A percentile compares a stretch with the other conserved stretches of the same genome.
Evolutionary conservation across 495 filamentous ascomycete species (phyloP).

Genomic region (Daldinia grandis): DNA sequence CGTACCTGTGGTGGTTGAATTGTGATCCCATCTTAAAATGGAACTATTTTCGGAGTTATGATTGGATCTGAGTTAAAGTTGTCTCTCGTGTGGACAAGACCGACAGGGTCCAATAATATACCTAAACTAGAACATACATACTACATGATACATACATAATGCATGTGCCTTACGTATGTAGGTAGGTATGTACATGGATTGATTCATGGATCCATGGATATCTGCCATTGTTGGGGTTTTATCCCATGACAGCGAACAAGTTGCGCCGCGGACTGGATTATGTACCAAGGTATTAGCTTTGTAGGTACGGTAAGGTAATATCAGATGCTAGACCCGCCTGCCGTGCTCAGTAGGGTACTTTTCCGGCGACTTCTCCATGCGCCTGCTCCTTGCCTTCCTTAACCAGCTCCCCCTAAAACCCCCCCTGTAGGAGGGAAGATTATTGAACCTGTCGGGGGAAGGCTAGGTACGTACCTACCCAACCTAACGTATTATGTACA

Average conservation of each 20-base stretch:
- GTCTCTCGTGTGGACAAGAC: slow-evolving; percentile 22
- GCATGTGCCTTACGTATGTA: slow-evolving; percentile 6
- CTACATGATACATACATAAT: slow-evolving; percentile 2
- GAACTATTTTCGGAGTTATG: slow-evolving; percentile 32
- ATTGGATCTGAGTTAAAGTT: slow-evolving; percentile 35
- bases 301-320: neutral
- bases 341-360: slow-evolving; percentile 37
- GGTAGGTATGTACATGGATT: neutral
- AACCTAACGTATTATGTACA: slow-evolving; percentile 14
- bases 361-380: slow-evolving; percentile 30
- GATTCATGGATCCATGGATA: neutral
- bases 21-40: slow-evolving; percentile 17
- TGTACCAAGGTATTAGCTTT: slow-evolving; percentile 1
- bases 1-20: slow-evolving; percentile 39
- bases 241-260: slow-evolving; percentile 9
- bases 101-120: slow-evolving; percentile 7
- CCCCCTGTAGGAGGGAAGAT: slow-evolving; percentile 16
- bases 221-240: slow-evolving; percentile 1
- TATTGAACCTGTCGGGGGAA: neutral
- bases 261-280: neutral
- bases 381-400: slow-evolving; percentile 35
- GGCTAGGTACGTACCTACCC: neutral
- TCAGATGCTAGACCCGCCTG: slow-evolving; percentile 29
- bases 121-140: slow-evolving; percentile 3
- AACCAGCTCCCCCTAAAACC: slow-evolving; percentile 9